phyloP scores from a whole-genome alignment of 139 green algal genomes.

The Micractinium sp. region DNA sequence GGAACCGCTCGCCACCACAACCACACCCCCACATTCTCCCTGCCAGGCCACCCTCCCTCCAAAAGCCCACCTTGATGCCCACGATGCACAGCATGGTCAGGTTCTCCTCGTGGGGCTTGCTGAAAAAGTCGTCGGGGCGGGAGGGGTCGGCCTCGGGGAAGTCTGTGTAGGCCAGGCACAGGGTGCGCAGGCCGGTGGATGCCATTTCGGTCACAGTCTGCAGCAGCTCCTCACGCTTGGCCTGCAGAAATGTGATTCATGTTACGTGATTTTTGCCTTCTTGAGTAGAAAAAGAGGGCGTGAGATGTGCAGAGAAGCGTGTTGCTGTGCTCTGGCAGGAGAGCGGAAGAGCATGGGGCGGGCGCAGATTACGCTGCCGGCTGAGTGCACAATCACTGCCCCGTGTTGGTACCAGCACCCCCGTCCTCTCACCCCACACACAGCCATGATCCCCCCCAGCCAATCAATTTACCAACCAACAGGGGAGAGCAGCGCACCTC shows the following conservation, averaged over 20 bases:
- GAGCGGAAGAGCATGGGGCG: too few species aligned
- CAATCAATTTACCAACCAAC: background rate
- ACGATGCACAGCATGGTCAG: conserved; percentile 81
- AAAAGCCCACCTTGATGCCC: conserved; percentile 89
- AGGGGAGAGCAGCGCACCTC: conserved; percentile 14
- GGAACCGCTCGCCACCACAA: background rate
- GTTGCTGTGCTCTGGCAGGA: too few species aligned
- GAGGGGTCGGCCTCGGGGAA: conserved; percentile 45
- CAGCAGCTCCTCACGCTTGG: conserved; percentile 60
- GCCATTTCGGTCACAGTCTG: conserved; percentile 75
- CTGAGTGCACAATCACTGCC: too few species aligned
- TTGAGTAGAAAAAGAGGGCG: too few species aligned
- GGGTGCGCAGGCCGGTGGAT: conserved; percentile 83
- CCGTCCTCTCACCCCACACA: too few species aligned
- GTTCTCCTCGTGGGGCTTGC: conserved; percentile 55
- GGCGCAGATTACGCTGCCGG: too few species aligned
- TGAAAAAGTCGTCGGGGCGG: conserved; percentile 67
- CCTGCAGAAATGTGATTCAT: too few species aligned
- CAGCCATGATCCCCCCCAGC: too few species aligned
- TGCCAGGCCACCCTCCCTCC: background rate
- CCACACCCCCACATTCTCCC: background rate
- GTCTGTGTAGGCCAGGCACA: conserved; percentile 79
- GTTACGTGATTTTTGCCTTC: too few species aligned
- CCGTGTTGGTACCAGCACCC: too few species aligned
- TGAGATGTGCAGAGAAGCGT: too few species aligned